Conservation (phyloP, 106 monocot species). For the Allium sativum region DNA sequence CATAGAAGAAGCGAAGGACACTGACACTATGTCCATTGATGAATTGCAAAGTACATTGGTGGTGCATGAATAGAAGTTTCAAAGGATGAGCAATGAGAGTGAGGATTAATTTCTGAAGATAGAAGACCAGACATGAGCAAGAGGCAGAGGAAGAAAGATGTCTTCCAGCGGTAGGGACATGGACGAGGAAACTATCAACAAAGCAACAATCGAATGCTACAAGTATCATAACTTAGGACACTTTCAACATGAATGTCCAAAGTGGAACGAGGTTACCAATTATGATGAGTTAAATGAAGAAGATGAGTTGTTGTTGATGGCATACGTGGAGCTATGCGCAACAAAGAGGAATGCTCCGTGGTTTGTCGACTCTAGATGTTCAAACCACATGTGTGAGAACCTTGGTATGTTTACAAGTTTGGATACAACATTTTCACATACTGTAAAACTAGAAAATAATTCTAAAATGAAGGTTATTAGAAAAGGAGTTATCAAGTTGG, state of each 20-base stretch:
- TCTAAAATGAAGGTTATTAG: neutral
- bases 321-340: neutral
- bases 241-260: neutral
- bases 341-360: neutral
- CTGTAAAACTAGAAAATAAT: neutral
- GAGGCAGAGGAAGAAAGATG: neutral
- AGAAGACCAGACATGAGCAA: neutral
- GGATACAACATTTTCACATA: neutral
- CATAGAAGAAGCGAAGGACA: neutral
- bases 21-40: neutral
- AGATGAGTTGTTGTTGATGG: neutral
- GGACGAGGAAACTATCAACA: neutral
- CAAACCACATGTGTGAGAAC: neutral
- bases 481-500: neutral
- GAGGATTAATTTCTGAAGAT: neutral
- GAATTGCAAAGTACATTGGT: conserved; percentile 2
- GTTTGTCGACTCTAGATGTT: neutral
- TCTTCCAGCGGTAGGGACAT: too few relatives aligned
- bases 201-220: neutral
- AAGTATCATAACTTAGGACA: neutral
- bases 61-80: neutral
- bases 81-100: neutral
- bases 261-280: neutral
- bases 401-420: neutral
- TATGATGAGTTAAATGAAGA: neutral